Percentiles rank a stretch among this genome's conserved stretches.
These are phyloP conservation scores for Fusarium ambrosium DNA, from an alignment of 2,329 filamentous ascomycete genomes.

Conservation along the genomic window DNA sequence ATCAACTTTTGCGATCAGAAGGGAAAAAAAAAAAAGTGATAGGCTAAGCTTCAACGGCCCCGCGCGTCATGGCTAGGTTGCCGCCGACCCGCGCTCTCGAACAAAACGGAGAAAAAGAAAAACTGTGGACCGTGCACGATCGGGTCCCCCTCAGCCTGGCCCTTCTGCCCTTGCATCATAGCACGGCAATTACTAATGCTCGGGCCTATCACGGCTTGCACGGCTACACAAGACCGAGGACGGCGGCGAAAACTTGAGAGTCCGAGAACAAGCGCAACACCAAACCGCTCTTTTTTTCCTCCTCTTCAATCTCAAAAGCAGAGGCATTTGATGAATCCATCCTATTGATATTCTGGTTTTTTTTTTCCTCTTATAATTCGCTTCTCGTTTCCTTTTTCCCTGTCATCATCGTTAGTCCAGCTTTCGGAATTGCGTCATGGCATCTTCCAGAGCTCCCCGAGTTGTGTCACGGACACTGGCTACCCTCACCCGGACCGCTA, in stretches of 20 bases:
- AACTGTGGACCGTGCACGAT: slow-evolving; percentile 22
- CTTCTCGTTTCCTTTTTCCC: background rate
- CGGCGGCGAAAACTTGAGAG: slow-evolving; percentile 48
- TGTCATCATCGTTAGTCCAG: background rate
- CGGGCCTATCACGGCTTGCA: slow-evolving; percentile 43
- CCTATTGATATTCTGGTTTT: background rate
- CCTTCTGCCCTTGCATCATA: slow-evolving; percentile 48
- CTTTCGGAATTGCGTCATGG: slow-evolving; percentile 37
- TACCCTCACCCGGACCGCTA: slow-evolving; percentile 38
- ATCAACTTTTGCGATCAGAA: background rate
- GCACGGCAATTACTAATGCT: slow-evolving; percentile 52
- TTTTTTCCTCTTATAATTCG: background rate
- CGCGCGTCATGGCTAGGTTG: slow-evolving; percentile 33
- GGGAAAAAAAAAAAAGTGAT: background rate
- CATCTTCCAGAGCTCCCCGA: slow-evolving; percentile 41
- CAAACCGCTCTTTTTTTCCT: slow-evolving; percentile 15
- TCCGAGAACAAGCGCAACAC: slow-evolving; percentile 32
- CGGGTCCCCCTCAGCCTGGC: slow-evolving; percentile 4
- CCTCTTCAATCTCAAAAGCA: background rate
- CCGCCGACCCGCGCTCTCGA: background rate
- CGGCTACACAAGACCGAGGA: slow-evolving; percentile 32
- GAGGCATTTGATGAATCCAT: slow-evolving; percentile 21
- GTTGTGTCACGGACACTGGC: slow-evolving; percentile 43
- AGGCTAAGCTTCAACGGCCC: slow-evolving; percentile 18
- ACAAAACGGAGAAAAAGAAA: slow-evolving; percentile 9